phyloP scores from a whole-genome alignment of 352 stramenopile species.

The Albugo candida region DNA sequence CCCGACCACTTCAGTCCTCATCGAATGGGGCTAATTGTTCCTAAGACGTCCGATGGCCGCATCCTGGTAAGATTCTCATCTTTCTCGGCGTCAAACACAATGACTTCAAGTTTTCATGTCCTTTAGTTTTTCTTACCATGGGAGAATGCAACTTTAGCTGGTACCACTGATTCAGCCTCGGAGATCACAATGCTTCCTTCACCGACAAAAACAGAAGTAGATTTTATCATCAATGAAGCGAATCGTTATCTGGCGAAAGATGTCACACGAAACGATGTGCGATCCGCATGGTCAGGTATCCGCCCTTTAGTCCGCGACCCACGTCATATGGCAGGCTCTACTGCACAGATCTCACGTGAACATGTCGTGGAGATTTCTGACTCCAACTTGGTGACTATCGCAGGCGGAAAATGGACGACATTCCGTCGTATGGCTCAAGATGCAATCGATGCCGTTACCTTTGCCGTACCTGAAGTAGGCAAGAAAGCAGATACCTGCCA shows the following conservation, averaged over 20 bases:
- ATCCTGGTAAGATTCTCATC: slow-evolving; percentile 22
- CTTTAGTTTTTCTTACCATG: slow-evolving; percentile 92
- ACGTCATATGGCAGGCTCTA: slow-evolving; percentile 44
- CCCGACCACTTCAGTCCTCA: slow-evolving; percentile 89
- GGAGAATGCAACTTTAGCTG: slow-evolving; percentile 84
- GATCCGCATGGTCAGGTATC: slow-evolving; percentile 91
- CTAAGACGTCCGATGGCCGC: slow-evolving; percentile 87
- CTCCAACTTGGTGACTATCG: slow-evolving; percentile 87
- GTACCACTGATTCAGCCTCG: slow-evolving; percentile 85
- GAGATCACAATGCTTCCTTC: slow-evolving; percentile 90
- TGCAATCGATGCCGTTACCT: slow-evolving; percentile 79
- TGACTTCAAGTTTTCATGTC: not conserved
- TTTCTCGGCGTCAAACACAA: not conserved
- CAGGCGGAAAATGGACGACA: slow-evolving; percentile 94
- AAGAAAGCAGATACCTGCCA: slow-evolving; percentile 50
- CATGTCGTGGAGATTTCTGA: slow-evolving; percentile 86
- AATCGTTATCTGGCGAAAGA: slow-evolving; percentile 82
- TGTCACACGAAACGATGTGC: slow-evolving; percentile 83
- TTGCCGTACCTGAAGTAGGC: slow-evolving; percentile 54
- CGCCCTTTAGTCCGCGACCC: slow-evolving; percentile 86
- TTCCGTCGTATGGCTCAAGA: slow-evolving; percentile 93
- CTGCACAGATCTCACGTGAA: slow-evolving; percentile 82
- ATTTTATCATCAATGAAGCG: slow-evolving; percentile 89
- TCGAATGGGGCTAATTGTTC: slow-evolving; percentile 91
- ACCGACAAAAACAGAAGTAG: slow-evolving; percentile 80